Conservation (phyloP, 176 grass and related monocot genomes). For the Cenchrus fungigraminus region DNA sequence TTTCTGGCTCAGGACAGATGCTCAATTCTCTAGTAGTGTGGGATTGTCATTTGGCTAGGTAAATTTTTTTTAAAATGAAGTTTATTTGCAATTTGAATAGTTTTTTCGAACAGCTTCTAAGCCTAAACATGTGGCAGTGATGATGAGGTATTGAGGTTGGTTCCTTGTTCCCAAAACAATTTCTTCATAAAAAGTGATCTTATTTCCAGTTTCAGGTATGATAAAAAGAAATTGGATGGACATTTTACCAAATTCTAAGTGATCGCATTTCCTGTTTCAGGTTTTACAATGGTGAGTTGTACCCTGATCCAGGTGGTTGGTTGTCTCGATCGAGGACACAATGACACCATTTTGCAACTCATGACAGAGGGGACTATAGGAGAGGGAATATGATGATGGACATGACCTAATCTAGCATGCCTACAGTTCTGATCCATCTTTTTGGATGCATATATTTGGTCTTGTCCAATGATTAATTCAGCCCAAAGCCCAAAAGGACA, state of each 20-base stretch:
- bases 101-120: neutral
- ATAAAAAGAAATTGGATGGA: neutral
- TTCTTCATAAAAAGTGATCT: no score
- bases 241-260: neutral
- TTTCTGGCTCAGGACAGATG: no score
- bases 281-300: neutral
- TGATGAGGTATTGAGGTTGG: no score
- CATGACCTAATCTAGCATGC: neutral
- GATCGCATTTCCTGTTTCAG: neutral
- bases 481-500: neutral
- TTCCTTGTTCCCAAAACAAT: neutral
- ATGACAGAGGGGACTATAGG: neutral
- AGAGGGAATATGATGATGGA: neutral
- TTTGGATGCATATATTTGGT: neutral
- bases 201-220: no score
- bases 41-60: neutral
- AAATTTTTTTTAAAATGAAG: neutral
- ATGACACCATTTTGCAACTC: neutral
- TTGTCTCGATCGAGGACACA: no score
- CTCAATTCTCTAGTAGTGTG: neutral
- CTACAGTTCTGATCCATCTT: neutral
- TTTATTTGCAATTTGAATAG: neutral
- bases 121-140: no score
- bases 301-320: neutral
- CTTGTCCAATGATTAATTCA: neutral